Evolutionary conservation across 2,329 filamentous ascomycete species (phyloP).

Genomic region (Lasiodiplodia sp.): DNA sequence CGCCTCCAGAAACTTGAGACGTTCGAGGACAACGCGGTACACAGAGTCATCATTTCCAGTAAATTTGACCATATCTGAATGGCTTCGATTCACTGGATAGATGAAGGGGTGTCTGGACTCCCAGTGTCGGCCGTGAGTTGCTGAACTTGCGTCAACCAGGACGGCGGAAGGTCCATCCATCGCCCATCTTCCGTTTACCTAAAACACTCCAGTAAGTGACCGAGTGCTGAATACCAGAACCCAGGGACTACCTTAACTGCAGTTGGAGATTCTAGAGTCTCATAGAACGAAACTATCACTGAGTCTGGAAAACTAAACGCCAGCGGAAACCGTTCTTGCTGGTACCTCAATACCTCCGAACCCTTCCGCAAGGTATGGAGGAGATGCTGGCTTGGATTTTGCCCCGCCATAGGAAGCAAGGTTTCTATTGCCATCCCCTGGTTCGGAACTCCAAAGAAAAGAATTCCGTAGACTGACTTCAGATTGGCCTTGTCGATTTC

Average conservation of each 20-base stretch:
- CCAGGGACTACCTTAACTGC: background rate
- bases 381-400: background rate
- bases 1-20: too few relatives aligned
- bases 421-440: background rate
- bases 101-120: background rate
- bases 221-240: background rate
- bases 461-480: background rate
- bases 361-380: background rate
- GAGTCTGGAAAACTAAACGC: too few relatives aligned
- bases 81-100: background rate
- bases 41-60: background rate
- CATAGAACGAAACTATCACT: background rate
- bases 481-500: background rate
- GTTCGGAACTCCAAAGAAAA: background rate
- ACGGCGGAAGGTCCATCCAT: background rate
- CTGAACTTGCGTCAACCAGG: background rate
- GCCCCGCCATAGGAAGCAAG: background rate
- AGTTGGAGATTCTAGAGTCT: background rate
- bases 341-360: background rate
- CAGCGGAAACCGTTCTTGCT: background rate
- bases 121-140: background rate
- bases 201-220: too few relatives aligned
- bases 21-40: too few relatives aligned
- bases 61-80: background rate
- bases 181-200: background rate